Evolutionary conservation across 163 green algal genomes (phyloP), one percentile per base, ranked within the genome.

Genomic region (Scenedesmus sp.): DNA sequence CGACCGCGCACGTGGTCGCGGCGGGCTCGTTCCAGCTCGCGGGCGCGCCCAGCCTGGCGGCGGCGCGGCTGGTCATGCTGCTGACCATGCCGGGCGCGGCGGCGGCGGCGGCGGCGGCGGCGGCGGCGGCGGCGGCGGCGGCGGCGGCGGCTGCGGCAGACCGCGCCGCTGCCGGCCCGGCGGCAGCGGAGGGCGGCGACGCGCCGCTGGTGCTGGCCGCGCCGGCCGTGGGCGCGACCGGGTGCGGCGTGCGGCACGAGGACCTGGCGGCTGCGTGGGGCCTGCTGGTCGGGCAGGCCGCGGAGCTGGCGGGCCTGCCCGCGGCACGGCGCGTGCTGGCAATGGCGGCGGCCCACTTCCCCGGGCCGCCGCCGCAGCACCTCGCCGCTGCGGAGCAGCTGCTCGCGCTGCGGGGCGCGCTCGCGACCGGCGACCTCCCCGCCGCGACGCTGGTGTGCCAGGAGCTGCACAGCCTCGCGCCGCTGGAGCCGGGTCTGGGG

Each of bases 1-100:
- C 77, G 29, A 70, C 77, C 0, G 75, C 82, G 1, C 84, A 91
- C 50, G 69, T 93, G 70, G 74, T 93, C 47, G 77, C 79, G 54
- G 67, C 79, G 0, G 80, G 70, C 1, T 63, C 66, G 45, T 89
- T 86, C 80, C 60, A 69, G 28, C 57, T 84, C 26, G 56, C 77
- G 13, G 88, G 81, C 26, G 79, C 81, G 31, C 51, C 44, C 18
- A 75, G 77, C 0, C 66, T 93, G 75, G 74, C 84, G 18, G 73
- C 60, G 6, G 72, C 63, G 24, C 75, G 77, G 24, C 58, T 66
- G 4, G 63, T 90, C 48, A 66, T 81, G 42, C 80, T 80, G 31
- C 79, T 91, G 18, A 69, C 70, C 3, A 62, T 63, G 13, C 82
- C 77, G 51, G 65, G 34, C 18, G 67, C 33, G 26, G 67, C 17